Evolutionary conservation across 805 yeast genomes (phyloP), one percentile per base, ranked within the genome.

Genomic region (Candida verbasci): DNA sequence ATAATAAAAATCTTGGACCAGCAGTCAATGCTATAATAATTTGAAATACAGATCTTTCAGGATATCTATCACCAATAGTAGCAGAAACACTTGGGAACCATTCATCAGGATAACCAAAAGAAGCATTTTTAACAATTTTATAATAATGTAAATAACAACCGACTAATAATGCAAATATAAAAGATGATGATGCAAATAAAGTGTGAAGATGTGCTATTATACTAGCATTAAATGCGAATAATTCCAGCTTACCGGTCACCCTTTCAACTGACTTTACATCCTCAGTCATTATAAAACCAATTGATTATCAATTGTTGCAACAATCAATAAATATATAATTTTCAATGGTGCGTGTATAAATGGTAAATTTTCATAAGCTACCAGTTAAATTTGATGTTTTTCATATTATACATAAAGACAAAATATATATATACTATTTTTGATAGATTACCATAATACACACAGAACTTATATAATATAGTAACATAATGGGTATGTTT

Each of bases 81-180:
- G 98, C 97, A 24, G 95, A 83, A 2, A 93, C 98, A 52, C 94
- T 82, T 2, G 98, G 98, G 55, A 93, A 91, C 97, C 98, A 93
- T 59, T 93, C 98, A 41, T 89, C 93, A 2, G 98, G 98, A 55
- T 87, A 93, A 1, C 95, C 94, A 54, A 69, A 89, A 45, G 78
- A 76, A 32, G 89, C 84, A 56, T 93, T 93, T 52, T 79, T 70
- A 9, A 93, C 96, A 54, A 93, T 93, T 56, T 93, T 88, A 42
- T 82, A 66, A 61, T 80, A 93, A 60, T 91, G 98, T 17, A 91
- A 69, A 35, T 69, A 68, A 43, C 77, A 76, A 1, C 96, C 97
- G 20, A 86, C 78, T 0, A 70, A 52, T 17, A 89, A 69, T 3
- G 97, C 95, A 0, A 77, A 74, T 4, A 82, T 23, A 50, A 89